Base-by-base conservation (phyloP, 345 rosid genomes). In the Trapa incisa region DNA sequence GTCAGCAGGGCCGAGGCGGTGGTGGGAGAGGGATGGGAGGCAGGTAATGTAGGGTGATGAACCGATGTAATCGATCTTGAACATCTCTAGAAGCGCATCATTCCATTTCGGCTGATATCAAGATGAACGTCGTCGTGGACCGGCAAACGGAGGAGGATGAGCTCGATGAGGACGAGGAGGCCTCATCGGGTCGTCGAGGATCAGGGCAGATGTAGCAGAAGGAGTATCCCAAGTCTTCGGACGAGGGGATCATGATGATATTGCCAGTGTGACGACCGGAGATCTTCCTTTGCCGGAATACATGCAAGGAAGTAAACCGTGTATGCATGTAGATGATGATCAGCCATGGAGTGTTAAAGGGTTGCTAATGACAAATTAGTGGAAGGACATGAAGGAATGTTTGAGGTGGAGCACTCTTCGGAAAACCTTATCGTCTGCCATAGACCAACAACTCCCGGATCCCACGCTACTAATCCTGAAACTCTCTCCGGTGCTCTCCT, bases 1-100 rank as follows among this genome's bases (percentile, higher is more conserved):
- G 78, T 94, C 99, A 38, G 82, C 74, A 5, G 91, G 79, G 52
- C 83, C 75, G 1, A 94, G 80, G 77, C 84, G 82, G 6, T 87
- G 89, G 80, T 94, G 99, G 74, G 73, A 41, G n/a, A 91, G 86
- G 47, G 87, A 82, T 32, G 99, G 99, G 17, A 71, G 56, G 58
- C 97, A 94, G 36, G 82, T 87, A 66, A 94, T 68, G 84, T 94
- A 94, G 0, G 97, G 93, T 2, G 86, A 82, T 56, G 76, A 75
- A 29, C 99, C 99, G 13, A 91, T 57, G 71, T 89, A 94, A 71
- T 91, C 81, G 17, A 91, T 86, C 72, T 89, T 80, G 73, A 94
- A 89, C 89, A 87, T 86, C 79, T 87, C 95, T 29, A 85, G 74
- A 45, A 94, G 79, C 16, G 95, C 93, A 58, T 89, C 79, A 72